Conservation (phyloP, 208 protist species). For the Crithidia fasciculata region DNA sequence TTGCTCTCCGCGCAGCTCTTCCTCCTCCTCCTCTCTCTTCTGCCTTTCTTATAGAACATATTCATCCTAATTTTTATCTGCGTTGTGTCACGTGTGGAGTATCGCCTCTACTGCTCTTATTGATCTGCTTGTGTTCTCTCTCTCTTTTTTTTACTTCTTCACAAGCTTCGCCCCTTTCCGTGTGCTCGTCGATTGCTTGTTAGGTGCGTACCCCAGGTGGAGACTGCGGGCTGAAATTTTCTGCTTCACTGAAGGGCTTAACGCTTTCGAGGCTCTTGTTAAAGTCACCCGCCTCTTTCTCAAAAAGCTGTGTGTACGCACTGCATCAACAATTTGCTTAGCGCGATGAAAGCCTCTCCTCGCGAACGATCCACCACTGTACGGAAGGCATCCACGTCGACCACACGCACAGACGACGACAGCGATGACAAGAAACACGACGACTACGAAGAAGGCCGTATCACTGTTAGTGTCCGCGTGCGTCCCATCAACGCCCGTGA, state of each 20-base stretch:
- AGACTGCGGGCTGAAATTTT: too few species aligned
- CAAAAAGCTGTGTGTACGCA: neutral
- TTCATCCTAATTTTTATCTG: too few species aligned
- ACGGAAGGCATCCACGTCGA: neutral
- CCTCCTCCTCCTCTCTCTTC: too few species aligned
- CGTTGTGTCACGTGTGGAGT: too few species aligned
- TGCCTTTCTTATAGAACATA: too few species aligned
- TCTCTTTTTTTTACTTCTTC: too few species aligned
- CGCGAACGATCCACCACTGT: conserved; percentile 1
- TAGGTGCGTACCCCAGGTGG: too few species aligned
- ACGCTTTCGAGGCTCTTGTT: neutral
- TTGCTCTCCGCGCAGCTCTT: neutral
- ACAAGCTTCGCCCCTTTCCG: too few species aligned
- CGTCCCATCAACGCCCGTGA: conserved; percentile 72
- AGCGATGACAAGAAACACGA: neutral
- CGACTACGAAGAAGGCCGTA: conserved; percentile 61
- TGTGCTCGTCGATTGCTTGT: too few species aligned
- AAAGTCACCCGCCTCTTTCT: neutral
- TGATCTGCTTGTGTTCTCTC: too few species aligned
- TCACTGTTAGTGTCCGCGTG: conserved; percentile 82
- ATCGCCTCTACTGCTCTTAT: too few species aligned
- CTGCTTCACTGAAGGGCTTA: too few species aligned
- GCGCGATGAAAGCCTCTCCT: neutral
- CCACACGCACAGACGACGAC: neutral
- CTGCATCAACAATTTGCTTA: neutral